Conservation (phyloP, 495 filamentous ascomycete species). For the Aspergillus cavernicola region DNA sequence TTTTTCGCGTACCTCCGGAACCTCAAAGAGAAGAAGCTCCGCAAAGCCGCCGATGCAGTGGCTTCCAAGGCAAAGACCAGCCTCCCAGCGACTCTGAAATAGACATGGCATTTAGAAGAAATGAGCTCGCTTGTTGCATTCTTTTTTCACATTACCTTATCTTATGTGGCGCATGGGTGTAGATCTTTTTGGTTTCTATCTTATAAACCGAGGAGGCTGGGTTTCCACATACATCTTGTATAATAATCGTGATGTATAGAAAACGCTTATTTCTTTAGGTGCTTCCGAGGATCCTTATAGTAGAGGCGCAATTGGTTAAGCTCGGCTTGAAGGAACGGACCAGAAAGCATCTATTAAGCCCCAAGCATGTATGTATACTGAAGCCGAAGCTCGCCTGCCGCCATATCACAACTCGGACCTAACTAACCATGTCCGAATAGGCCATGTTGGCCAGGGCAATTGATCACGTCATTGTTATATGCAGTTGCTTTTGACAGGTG, state of each 20-base stretch:
- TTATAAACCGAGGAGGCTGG: conserved; percentile 1
- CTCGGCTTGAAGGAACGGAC: too few relatives aligned
- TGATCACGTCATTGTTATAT: too few relatives aligned
- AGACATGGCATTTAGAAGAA: conserved; percentile 10
- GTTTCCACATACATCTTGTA: conserved; percentile 14
- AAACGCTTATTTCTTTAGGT: not conserved
- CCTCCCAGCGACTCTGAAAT: conserved; percentile 45
- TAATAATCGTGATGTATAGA: conserved; percentile 19
- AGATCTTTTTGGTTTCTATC: conserved; percentile 13
- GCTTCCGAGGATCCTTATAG: too few relatives aligned
- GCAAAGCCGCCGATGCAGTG: conserved; percentile 55
- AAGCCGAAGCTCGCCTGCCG: too few relatives aligned
- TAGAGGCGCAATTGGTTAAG: too few relatives aligned
- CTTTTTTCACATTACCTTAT: conserved; percentile 15
- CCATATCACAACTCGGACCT: too few relatives aligned
- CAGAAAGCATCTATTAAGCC: too few relatives aligned
- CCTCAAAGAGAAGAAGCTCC: conserved; percentile 65
- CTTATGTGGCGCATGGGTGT: conserved; percentile 27
- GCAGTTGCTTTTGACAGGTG: too few relatives aligned
- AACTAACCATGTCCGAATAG: too few relatives aligned
- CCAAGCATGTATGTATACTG: too few relatives aligned
- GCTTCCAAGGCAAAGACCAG: conserved; percentile 39
- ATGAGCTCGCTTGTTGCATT: conserved; percentile 6
- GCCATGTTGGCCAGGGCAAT: too few relatives aligned
- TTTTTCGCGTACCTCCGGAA: conserved; percentile 77